phyloP scores from a whole-genome alignment of 148 eudicot species.

The Euryodendron excelsum region DNA sequence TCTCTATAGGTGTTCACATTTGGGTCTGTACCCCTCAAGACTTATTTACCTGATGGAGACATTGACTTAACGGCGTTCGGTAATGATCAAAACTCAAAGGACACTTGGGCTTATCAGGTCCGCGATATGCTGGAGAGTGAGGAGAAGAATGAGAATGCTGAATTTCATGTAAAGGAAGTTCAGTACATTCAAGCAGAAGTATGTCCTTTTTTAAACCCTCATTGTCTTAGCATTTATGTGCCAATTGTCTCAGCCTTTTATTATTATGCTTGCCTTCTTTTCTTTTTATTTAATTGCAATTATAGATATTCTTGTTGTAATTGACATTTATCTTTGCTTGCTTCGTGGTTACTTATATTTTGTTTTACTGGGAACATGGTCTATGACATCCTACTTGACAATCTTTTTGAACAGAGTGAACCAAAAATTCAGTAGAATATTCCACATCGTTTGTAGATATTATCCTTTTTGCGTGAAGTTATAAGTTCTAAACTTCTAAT shows the following conservation, averaged over 20 bases:
- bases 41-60: constrained; percentile 95
- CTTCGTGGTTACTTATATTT: neutral
- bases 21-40: constrained; percentile 94
- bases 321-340: neutral
- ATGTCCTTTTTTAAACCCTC: constrained; percentile 24
- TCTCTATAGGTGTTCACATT: constrained; percentile 69
- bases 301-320: neutral
- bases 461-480: neutral
- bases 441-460: neutral
- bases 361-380: neutral
- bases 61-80: constrained; percentile 80
- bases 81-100: constrained; percentile 52
- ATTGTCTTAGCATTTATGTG: neutral
- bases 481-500: neutral
- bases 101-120: constrained; percentile 72
- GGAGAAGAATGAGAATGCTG: constrained; percentile 73
- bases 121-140: constrained; percentile 65
- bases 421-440: neutral
- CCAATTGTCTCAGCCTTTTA: neutral
- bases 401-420: neutral
- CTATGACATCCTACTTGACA: constrained; percentile 4
- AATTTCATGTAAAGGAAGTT: constrained; percentile 83
- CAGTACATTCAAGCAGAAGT: constrained; percentile 95
- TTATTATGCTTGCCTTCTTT: neutral
- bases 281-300: neutral